Percentiles rank a stretch among this genome's conserved stretches.
phyloP scores from a whole-genome alignment of 257 asterid species.

The Sherardia arvensis region DNA sequence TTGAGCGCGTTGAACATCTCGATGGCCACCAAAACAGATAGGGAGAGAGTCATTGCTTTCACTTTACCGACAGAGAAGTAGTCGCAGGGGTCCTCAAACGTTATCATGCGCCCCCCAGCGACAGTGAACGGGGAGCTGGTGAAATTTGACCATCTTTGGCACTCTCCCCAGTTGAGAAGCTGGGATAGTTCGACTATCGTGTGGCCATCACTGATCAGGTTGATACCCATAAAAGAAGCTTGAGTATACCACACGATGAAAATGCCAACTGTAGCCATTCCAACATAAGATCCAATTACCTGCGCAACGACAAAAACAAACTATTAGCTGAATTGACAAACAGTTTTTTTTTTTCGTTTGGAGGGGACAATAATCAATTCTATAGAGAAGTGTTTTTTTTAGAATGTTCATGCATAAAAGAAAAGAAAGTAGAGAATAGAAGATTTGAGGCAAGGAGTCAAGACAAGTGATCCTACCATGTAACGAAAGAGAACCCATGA shows the following conservation, averaged over 20 bases:
- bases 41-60: conserved; percentile 80
- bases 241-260: conserved; percentile 79
- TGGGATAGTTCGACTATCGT: conserved; percentile 61
- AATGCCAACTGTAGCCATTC: conserved; percentile 85
- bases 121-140: conserved; percentile 61
- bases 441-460: neutral
- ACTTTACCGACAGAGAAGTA: conserved; percentile 69
- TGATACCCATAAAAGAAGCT: conserved; percentile 63
- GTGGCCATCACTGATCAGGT: conserved; percentile 64
- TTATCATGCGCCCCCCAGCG: conserved; percentile 35
- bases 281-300: conserved; percentile 86
- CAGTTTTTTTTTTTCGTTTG: too few species aligned
- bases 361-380: neutral
- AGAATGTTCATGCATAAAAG: neutral
- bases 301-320: conserved; percentile 21
- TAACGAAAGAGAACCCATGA: conserved; percentile 87
- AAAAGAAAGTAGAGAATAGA: neutral
- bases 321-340: neutral
- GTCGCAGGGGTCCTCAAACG: conserved; percentile 63
- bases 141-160: conserved; percentile 68
- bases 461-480: conserved; percentile 30
- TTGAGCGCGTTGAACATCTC: conserved; percentile 88
- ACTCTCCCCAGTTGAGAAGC: conserved; percentile 89
- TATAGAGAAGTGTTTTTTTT: neutral
- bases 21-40: conserved; percentile 74